phyloP scores from a whole-genome alignment of 805 yeast genomes.

The Limtongia smithiae region DNA sequence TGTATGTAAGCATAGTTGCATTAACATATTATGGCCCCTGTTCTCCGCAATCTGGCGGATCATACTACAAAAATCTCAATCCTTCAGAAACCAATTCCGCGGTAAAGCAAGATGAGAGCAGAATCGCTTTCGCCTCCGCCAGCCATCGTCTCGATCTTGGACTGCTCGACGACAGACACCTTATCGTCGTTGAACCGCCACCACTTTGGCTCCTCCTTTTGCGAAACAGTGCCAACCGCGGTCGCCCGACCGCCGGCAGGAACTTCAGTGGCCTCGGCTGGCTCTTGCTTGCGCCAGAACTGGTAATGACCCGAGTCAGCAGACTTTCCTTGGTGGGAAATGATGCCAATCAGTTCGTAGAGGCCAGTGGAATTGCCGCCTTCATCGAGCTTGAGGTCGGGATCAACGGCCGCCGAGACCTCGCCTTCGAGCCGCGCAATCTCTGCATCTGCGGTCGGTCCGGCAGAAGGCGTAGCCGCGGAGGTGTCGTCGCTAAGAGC shows the following conservation, averaged over 20 bases:
- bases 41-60: too few species aligned
- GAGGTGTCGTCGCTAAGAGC: conserved; percentile 35
- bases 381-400: conserved; percentile 40
- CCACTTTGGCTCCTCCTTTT: conserved; percentile 66
- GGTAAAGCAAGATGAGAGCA: conserved; percentile 83
- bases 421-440: conserved; percentile 22
- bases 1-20: background rate
- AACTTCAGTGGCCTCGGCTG: conserved; percentile 40
- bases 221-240: conserved; percentile 14
- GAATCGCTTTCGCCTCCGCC: conserved; percentile 98
- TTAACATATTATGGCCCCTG: conserved; percentile 33
- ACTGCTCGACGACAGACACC: conserved; percentile 71
- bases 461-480: conserved; percentile 26
- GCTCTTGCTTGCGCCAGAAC: conserved; percentile 72
- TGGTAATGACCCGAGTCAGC: conserved; percentile 98
- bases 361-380: conserved; percentile 86
- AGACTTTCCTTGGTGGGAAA: conserved; percentile 91
- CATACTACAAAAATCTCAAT: too few species aligned
- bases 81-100: conserved; percentile 62
- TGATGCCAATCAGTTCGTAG: conserved; percentile 75
- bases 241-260: conserved; percentile 7
- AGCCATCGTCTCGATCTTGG: conserved; percentile 76
- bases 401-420: conserved; percentile 39
- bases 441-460: conserved; percentile 30
- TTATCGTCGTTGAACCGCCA: conserved; percentile 93